Percentiles rank a stretch among this genome's conserved stretches.
Conservation (phyloP, 2,329 filamentous ascomycete genomes). For the Cytospora mali region DNA sequence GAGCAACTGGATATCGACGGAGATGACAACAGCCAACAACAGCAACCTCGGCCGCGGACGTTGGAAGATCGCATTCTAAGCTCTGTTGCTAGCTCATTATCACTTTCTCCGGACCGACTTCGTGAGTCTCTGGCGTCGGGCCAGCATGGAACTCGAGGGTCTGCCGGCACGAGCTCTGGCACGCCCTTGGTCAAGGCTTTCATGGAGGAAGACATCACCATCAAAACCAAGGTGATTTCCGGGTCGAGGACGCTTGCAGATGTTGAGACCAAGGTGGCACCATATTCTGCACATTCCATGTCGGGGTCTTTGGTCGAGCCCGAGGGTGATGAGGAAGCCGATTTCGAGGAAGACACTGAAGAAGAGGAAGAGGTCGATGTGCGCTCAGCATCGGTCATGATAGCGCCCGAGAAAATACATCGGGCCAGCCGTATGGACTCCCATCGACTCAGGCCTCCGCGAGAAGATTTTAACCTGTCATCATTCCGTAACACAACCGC, state of each 20-base stretch:
- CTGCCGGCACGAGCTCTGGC: conserved; percentile 2
- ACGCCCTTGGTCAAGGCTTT: conserved; percentile 10
- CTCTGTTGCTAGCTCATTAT: conserved; percentile 26
- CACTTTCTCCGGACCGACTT: conserved; percentile 22
- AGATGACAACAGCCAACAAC: conserved; percentile 4
- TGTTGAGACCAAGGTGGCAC: conserved; percentile 24
- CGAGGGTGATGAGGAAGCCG: conserved; percentile 3
- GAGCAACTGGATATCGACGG: not conserved
- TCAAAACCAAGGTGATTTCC: conserved; percentile 26
- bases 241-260: conserved; percentile 28
- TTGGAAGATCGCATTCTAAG: conserved; percentile 25
- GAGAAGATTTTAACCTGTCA: conserved; percentile 25
- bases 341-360: conserved; percentile 10
- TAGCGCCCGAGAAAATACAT: conserved; percentile 34
- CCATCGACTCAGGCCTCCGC: conserved; percentile 11
- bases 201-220: conserved; percentile 21
- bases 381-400: conserved; percentile 31
- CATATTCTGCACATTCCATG: conserved; percentile 26
- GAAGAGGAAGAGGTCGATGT: conserved; percentile 21
- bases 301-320: conserved; percentile 22
- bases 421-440: conserved; percentile 33
- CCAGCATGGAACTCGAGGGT: conserved; percentile 10
- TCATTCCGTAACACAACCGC: conserved; percentile 32
- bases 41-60: conserved; percentile 17
- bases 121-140: conserved; percentile 20